Evolutionary conservation across 2,329 filamentous ascomycete genomes (phyloP).

Genomic region (Alternaria longipes): DNA sequence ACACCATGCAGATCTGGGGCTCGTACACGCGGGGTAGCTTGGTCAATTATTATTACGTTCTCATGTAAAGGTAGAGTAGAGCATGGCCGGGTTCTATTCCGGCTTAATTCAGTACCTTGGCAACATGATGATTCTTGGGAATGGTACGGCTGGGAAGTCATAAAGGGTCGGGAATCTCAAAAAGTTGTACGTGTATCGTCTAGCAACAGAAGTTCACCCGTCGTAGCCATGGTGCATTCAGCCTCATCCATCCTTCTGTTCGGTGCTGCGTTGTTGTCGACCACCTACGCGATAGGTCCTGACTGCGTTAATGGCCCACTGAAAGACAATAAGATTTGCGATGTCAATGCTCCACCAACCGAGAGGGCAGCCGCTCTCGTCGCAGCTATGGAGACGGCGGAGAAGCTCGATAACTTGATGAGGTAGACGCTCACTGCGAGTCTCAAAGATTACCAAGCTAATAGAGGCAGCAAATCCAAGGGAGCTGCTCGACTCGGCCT

Average conservation of each 20-base stretch:
- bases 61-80: neutral
- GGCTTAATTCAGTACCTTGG: neutral
- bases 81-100: neutral
- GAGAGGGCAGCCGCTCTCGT: slow-evolving; percentile 58
- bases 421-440: neutral
- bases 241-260: neutral
- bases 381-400: neutral
- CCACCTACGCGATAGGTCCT: slow-evolving; percentile 43
- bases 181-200: neutral
- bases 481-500: slow-evolving; percentile 66
- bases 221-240: slow-evolving; percentile 4
- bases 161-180: slow-evolving; percentile 2
- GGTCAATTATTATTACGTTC: neutral
- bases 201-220: neutral
- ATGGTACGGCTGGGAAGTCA: neutral
- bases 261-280: slow-evolving; percentile 9
- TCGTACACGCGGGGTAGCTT: slow-evolving; percentile 10
- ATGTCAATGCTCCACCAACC: slow-evolving; percentile 51
- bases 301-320: slow-evolving; percentile 62
- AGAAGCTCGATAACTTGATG: neutral
- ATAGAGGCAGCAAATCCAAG: slow-evolving; percentile 56
- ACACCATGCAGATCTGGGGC: slow-evolving; percentile 7
- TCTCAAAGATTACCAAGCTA: slow-evolving; percentile 40
- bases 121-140: neutral
- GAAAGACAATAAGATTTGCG: slow-evolving; percentile 60